Evolutionary conservation across 1,284 basidiomycete species (phyloP).

Genomic region (Ceratobasidium sp.): DNA sequence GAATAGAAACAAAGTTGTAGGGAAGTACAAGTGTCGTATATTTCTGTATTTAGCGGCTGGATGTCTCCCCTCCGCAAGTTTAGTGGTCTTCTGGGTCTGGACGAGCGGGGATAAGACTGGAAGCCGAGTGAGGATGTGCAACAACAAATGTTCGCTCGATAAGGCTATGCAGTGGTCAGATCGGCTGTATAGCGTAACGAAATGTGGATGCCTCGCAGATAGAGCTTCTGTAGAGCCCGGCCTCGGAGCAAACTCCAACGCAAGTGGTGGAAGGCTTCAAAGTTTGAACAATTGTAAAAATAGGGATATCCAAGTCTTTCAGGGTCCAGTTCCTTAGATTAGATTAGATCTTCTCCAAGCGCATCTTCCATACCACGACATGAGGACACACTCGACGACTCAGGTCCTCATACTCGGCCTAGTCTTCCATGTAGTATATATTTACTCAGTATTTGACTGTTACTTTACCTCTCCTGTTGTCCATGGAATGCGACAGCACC

Average conservation of each 20-base stretch:
- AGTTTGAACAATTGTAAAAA: neutral
- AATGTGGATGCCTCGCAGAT: no score
- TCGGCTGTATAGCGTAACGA: no score
- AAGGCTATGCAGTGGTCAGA: no score
- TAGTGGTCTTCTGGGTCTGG: no score
- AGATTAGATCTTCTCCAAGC: conserved; percentile 4
- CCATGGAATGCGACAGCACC: conserved; percentile 73
- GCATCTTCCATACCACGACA: conserved; percentile 13
- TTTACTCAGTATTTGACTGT: conserved; percentile 85
- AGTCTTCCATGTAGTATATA: conserved; percentile 77
- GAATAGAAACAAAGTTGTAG: no score
- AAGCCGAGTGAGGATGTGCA: no score
- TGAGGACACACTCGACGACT: conserved; percentile 43
- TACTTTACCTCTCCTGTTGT: conserved; percentile 87
- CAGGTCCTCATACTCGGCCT: conserved; percentile 71
- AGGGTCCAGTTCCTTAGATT: conserved; percentile 16
- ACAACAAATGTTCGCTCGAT: no score
- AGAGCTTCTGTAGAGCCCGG: no score
- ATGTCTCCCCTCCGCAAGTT: no score
- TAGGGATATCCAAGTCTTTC: neutral
- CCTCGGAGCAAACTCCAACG: neutral
- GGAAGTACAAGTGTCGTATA: no score
- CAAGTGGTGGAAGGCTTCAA: neutral
- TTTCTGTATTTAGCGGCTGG: no score
- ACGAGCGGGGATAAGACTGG: no score